These are phyloP conservation scores for Aspergillus viridinutans DNA, from an alignment of 2,329 filamentous ascomycete genomes.

Conservation along the genomic window DNA sequence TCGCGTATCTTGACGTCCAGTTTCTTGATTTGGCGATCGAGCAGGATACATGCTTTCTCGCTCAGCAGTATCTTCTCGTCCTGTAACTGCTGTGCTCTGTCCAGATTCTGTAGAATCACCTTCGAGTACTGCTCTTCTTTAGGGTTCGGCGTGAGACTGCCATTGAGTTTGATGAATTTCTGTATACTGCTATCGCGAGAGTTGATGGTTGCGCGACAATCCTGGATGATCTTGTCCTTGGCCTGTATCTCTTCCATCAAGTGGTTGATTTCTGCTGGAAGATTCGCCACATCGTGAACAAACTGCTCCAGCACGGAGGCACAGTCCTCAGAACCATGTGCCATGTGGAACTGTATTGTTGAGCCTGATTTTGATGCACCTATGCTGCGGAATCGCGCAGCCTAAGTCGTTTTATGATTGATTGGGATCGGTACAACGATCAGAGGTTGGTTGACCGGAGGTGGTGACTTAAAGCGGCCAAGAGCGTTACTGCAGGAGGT, in stretches of 20 bases:
- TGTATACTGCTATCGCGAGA: conserved; percentile 59
- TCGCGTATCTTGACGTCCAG: conserved; percentile 60
- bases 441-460: background rate
- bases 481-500: too few relatives aligned
- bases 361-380: background rate
- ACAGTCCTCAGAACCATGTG: conserved; percentile 54
- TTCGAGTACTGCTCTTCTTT: conserved; percentile 61
- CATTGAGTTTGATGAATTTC: conserved; percentile 61
- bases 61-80: conserved; percentile 59
- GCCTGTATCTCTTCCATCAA: conserved; percentile 64
- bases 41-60: conserved; percentile 56
- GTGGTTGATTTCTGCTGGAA: conserved; percentile 62
- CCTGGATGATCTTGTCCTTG: conserved; percentile 59
- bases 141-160: conserved; percentile 57
- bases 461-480: background rate
- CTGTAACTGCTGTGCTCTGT: conserved; percentile 55
- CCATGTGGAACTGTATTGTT: conserved; percentile 31
- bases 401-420: background rate
- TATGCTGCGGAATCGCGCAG: background rate
- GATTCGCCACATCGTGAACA: conserved; percentile 59
- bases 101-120: conserved; percentile 54
- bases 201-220: conserved; percentile 53
- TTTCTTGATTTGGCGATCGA: conserved; percentile 61
- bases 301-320: conserved; percentile 63
- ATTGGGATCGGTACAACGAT: background rate